A percentile compares a stretch with the other conserved stretches of the same genome.
These are phyloP conservation scores for Pelargonium cotyledonis DNA, from an alignment of 441 rosid species.

Conservation along the genomic window DNA sequence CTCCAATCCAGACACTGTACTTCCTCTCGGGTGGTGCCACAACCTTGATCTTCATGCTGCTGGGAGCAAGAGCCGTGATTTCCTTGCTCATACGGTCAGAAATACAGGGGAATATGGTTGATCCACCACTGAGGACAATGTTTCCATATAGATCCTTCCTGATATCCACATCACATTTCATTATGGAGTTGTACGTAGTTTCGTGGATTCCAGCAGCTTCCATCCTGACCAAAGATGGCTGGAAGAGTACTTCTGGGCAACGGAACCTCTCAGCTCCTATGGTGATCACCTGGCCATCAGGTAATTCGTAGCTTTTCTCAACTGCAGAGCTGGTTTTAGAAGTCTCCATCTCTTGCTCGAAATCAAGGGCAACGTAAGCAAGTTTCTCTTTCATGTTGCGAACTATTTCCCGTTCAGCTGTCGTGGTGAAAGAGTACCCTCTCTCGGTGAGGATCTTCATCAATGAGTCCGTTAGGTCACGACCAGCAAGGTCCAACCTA, in stretches of 20 bases:
- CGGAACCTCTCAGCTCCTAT: slow-evolving; percentile 64
- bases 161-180: slow-evolving; percentile 26
- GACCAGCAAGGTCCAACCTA: slow-evolving; percentile 58
- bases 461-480: slow-evolving; percentile 58
- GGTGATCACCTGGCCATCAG: slow-evolving; percentile 59
- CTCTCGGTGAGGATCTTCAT: slow-evolving; percentile 67
- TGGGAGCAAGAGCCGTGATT: slow-evolving; percentile 44
- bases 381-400: slow-evolving; percentile 65
- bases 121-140: slow-evolving; percentile 55
- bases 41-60: slow-evolving; percentile 24
- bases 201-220: slow-evolving; percentile 58
- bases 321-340: slow-evolving; percentile 52
- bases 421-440: slow-evolving; percentile 61
- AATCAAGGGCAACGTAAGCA: slow-evolving; percentile 56
- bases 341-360: slow-evolving; percentile 59
- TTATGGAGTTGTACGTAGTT: slow-evolving; percentile 34
- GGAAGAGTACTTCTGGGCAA: slow-evolving; percentile 57
- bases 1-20: slow-evolving; percentile 79
- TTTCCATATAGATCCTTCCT: slow-evolving; percentile 52
- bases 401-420: slow-evolving; percentile 63
- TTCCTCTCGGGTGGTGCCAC: slow-evolving; percentile 75
- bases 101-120: slow-evolving; percentile 55
- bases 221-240: slow-evolving; percentile 55
- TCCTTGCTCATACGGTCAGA: slow-evolving; percentile 58
- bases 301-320: slow-evolving; percentile 58